Percentiles rank a stretch among this genome's conserved stretches.
Conservation (phyloP, 352 stramenopile genomes). For the Halophytophthora polymorphica region DNA sequence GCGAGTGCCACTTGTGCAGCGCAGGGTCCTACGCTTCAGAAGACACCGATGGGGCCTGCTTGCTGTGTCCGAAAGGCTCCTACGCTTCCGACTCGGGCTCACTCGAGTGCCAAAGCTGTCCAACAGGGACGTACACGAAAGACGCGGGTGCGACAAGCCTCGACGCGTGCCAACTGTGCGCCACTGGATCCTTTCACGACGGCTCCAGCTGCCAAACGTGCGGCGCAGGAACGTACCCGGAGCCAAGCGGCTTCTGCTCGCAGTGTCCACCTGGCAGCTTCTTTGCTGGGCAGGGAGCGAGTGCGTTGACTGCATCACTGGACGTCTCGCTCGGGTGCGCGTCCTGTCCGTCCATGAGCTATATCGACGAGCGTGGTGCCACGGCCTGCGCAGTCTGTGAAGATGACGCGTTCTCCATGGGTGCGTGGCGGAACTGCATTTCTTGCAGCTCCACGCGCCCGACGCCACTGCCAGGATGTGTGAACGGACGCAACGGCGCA, state of each 20-base stretch:
- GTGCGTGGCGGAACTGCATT: slow-evolving; percentile 53
- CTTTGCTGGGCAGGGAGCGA: slow-evolving; percentile 9
- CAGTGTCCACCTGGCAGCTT: slow-evolving; percentile 48
- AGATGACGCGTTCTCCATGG: slow-evolving; percentile 42
- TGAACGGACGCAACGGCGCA: slow-evolving; percentile 49
- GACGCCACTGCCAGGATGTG: slow-evolving; percentile 31
- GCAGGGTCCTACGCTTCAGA: slow-evolving; percentile 32
- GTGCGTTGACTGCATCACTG: neutral
- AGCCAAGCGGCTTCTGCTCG: slow-evolving; percentile 30
- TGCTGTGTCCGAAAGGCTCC: slow-evolving; percentile 38
- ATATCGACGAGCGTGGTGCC: slow-evolving; percentile 15
- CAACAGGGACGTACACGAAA: slow-evolving; percentile 34
- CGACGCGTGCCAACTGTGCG: slow-evolving; percentile 36
- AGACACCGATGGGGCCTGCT: slow-evolving; percentile 32
- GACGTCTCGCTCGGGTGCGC: slow-evolving; percentile 26
- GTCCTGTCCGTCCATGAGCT: slow-evolving; percentile 46
- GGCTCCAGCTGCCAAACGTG: slow-evolving; percentile 25
- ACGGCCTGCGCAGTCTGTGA: slow-evolving; percentile 31
- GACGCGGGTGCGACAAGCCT: slow-evolving; percentile 15
- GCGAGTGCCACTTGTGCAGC: slow-evolving; percentile 32
- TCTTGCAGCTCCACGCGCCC: slow-evolving; percentile 27
- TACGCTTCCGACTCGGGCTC: slow-evolving; percentile 26
- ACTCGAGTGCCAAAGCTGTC: slow-evolving; percentile 27
- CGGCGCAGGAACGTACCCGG: slow-evolving; percentile 21
- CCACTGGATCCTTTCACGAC: slow-evolving; percentile 26